phyloP scores from a whole-genome alignment of 2,329 filamentous ascomycete genomes.

The Proliferodiscus dingleyae region DNA sequence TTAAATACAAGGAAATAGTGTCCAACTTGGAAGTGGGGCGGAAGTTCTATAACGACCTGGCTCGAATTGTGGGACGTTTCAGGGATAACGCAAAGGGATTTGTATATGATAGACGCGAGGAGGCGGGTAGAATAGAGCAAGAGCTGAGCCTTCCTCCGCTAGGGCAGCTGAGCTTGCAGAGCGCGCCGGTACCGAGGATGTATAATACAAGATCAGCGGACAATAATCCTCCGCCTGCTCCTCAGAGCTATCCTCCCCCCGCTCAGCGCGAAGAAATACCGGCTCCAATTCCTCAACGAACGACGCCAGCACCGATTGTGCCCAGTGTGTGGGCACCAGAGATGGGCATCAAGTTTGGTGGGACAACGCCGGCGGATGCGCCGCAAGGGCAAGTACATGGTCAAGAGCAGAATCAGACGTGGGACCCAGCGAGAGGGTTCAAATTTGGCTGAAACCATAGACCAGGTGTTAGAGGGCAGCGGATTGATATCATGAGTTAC shows the following conservation, averaged over 20 bases:
- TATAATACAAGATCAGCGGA: neutral
- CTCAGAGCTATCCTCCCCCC: slow-evolving; percentile 26
- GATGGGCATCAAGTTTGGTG: slow-evolving; percentile 74
- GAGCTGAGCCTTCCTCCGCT: slow-evolving; percentile 30
- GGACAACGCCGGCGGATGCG: too few species aligned
- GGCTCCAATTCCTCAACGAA: slow-evolving; percentile 45
- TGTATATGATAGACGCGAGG: slow-evolving; percentile 73
- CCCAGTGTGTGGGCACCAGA: slow-evolving; percentile 71
- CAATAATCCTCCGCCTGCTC: neutral
- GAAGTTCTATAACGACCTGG: slow-evolving; percentile 96
- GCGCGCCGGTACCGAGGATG: neutral
- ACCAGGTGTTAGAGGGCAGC: too few species aligned
- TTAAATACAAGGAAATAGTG: slow-evolving; percentile 94
- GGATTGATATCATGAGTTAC: too few species aligned
- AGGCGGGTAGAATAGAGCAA: slow-evolving; percentile 75
- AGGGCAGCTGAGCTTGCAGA: neutral
- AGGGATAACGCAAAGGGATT: slow-evolving; percentile 75
- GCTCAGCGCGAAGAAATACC: slow-evolving; percentile 29
- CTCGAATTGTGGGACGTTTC: slow-evolving; percentile 79
- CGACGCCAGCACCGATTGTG: slow-evolving; percentile 40
- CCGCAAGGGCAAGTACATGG: slow-evolving; percentile 1
- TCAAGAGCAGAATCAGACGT: slow-evolving; percentile 16
- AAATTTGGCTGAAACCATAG: slow-evolving; percentile 31
- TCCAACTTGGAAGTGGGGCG: slow-evolving; percentile 85
- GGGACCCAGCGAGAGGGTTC: slow-evolving; percentile 28